phyloP scores from a whole-genome alignment of 257 asterid genomes.

The Plantago ovata region DNA sequence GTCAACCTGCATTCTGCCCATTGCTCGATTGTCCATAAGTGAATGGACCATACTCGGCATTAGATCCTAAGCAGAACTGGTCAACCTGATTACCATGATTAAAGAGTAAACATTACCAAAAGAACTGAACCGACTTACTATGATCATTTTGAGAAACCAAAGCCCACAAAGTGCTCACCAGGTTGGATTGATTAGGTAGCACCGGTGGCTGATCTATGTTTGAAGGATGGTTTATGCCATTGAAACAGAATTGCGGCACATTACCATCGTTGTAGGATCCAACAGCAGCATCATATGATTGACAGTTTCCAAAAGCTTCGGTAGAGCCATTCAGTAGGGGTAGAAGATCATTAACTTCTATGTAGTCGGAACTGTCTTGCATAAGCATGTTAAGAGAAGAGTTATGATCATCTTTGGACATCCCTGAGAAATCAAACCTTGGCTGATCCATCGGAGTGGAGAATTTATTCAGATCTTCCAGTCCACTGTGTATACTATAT shows the following conservation, averaged over 20 bases:
- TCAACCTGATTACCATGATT: constrained; percentile 29
- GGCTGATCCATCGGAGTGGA: constrained; percentile 22
- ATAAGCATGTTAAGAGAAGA: constrained; percentile 17
- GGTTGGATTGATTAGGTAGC: constrained; percentile 23
- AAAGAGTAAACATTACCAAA: too few species aligned
- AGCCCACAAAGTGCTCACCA: constrained; percentile 27
- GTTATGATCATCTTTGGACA: constrained; percentile 17
- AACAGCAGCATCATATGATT: constrained; percentile 18
- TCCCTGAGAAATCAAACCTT: constrained; percentile 22
- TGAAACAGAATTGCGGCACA: constrained; percentile 14
- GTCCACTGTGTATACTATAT: constrained; percentile 35
- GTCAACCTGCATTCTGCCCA: constrained; percentile 12
- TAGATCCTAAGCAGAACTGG: constrained; percentile 23
- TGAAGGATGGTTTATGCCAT: constrained; percentile 19
- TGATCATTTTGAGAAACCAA: background rate
- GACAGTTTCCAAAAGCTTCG: constrained; percentile 24
- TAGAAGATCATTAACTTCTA: constrained; percentile 64
- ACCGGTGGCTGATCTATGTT: constrained; percentile 17
- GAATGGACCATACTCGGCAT: constrained; percentile 18
- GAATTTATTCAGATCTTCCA: constrained; percentile 33
- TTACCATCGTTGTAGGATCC: constrained; percentile 22
- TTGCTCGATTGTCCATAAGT: constrained; percentile 16
- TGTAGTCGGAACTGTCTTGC: constrained; percentile 30
- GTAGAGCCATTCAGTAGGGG: constrained; percentile 35
- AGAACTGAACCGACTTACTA: too few species aligned